Evolutionary conservation across 2,329 filamentous ascomycete genomes (phyloP), one percentile per base, ranked within the genome.

Genomic region (Ophiostoma himal-ulmi): DNA sequence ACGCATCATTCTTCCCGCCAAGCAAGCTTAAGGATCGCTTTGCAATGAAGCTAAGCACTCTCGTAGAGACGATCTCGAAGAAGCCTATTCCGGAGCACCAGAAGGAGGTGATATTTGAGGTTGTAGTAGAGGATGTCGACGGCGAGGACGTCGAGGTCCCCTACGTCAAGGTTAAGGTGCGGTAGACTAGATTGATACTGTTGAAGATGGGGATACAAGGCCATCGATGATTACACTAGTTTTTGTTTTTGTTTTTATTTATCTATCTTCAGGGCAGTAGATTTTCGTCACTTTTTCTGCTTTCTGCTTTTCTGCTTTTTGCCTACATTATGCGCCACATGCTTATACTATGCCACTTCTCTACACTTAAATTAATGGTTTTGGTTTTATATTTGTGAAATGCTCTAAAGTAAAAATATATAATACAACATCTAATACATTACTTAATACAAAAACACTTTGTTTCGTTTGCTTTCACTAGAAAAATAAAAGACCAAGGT

Each of bases 71-170:
- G 65, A 91, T 99, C 73, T 96, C 92, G 73, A 96, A 94, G 85
- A 97, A 97, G 84, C 86, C 90, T 1, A 90, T 99, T 71, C 94
- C 95, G 0, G 86, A 88, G 4, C 94, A 98, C 78, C 93, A 97
- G 82, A 95, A 91, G 84, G 94, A 97, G 76, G 88, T 98, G 73
- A 97, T 98, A 76, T 96, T 98, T 77, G 95, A 98, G 83, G 91
- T 97, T 74, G 96, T 95, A 7, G 92, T 91, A 0, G 94, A 98
- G 78, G 95, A 98, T 77, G 83, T 88, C 77, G 89, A 88, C 3
- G 94, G 91, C 73, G 93, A 98, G 81, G 95, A 99, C 79, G 94
- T 98, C 1, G 95, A 99, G 81, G 91, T 98, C 75, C 95, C 95
- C 4, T 98, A 97, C 79, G 92, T 98, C 77, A 96, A 94, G 88